Evolutionary conservation across 441 rosid species (phyloP).

Genomic region (Breynia disticha): DNA sequence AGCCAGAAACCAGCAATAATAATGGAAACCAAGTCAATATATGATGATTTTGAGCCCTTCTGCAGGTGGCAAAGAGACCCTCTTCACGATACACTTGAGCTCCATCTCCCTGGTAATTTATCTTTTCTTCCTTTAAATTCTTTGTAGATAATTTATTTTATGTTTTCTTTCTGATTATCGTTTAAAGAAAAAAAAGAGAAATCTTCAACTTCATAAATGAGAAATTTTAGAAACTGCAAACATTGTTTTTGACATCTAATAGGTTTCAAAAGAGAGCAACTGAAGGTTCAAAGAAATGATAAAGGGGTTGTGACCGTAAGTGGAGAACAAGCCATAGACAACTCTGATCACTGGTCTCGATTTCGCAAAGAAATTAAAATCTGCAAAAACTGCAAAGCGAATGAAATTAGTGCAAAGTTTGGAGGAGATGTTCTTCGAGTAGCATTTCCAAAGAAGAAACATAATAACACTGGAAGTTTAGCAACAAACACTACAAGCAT

Average conservation of each 20-base stretch:
- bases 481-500: neutral
- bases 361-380: neutral
- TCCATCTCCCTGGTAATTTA: conserved; percentile 14
- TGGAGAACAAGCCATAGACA: conserved; percentile 9
- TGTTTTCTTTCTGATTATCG: neutral
- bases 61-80: conserved; percentile 10
- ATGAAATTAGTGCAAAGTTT: neutral
- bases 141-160: neutral
- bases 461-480: neutral
- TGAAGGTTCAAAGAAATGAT: conserved; percentile 4
- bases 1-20: neutral
- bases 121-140: neutral
- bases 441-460: neutral
- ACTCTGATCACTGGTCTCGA: neutral
- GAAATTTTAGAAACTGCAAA: neutral
- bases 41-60: conserved; percentile 25
- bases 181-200: too few species aligned
- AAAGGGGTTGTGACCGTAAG: conserved; percentile 1
- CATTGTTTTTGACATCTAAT: neutral
- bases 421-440: neutral
- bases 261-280: conserved; percentile 12
- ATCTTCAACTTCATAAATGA: neutral
- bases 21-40: neutral
- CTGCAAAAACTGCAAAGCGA: neutral
- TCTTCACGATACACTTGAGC: conserved; percentile 2